phyloP scores from a whole-genome alignment of 805 yeast genomes.

The Candida silvicultrix region DNA sequence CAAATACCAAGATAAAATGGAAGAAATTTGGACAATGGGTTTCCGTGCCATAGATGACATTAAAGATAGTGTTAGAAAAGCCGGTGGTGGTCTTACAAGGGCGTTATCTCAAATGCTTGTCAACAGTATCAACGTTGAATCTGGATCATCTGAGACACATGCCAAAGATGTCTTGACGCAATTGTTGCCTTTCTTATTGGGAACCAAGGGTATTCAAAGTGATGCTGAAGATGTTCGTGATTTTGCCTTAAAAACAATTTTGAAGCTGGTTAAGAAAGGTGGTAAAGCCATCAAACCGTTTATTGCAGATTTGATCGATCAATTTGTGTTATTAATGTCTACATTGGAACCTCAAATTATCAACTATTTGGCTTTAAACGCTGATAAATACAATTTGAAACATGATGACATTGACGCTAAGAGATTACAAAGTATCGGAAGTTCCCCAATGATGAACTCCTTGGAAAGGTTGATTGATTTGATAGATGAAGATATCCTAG shows the following conservation, averaged over 20 bases:
- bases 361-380: slow-evolving; percentile 81
- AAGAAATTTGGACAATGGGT: slow-evolving; percentile 80
- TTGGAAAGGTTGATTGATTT: slow-evolving; percentile 63
- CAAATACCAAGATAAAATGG: slow-evolving; percentile 43
- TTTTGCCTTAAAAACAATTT: slow-evolving; percentile 70
- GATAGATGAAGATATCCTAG: slow-evolving; percentile 38
- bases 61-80: slow-evolving; percentile 85
- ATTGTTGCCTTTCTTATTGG: slow-evolving; percentile 74
- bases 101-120: slow-evolving; percentile 58
- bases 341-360: slow-evolving; percentile 87
- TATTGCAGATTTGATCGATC: slow-evolving; percentile 61
- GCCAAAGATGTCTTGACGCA: slow-evolving; percentile 44
- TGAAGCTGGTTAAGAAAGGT: slow-evolving; percentile 61
- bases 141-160: slow-evolving; percentile 32
- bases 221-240: slow-evolving; percentile 80
- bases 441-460: slow-evolving; percentile 86
- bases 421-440: slow-evolving; percentile 64
- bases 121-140: slow-evolving; percentile 42
- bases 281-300: slow-evolving; percentile 58
- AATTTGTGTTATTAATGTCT: slow-evolving; percentile 68
- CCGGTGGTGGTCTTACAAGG: slow-evolving; percentile 65
- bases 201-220: slow-evolving; percentile 71
- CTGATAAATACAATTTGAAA: slow-evolving; percentile 76
- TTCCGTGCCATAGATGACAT: slow-evolving; percentile 91
- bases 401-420: slow-evolving; percentile 70